Base-by-base conservation (phyloP, 805 yeast species). In the Metschnikowia orientalis region DNA sequence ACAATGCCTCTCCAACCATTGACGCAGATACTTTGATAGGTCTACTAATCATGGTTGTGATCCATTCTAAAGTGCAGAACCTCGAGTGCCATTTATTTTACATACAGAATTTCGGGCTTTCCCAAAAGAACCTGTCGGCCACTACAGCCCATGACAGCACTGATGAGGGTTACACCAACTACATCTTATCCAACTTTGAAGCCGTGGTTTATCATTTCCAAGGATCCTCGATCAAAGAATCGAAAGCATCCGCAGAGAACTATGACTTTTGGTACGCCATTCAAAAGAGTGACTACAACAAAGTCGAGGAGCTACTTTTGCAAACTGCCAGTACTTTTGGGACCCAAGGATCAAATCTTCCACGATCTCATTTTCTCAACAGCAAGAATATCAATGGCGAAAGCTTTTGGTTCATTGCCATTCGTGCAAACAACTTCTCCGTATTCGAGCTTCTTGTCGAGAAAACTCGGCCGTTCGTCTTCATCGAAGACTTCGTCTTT, bases 1-100 rank as follows among this genome's bases (percentile, higher is more conserved):
- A 13, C 14, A 16, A 29, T 23, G 12, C 35, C 18, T 54, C 53
- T 4, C 32, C 66, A 3, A 48, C 68, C 0, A 64, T 85, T 5
- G 89, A 81, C 57, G 97, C 97, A 0, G 97, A 89, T 51, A 76
- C 84, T 0, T 59, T 89, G 14, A 69, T 89, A 3, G 80, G 88
- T 1, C 59, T 89, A 28, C 59, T 89, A 40, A 71, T 87, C 5
- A 63, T 87, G 54, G 87, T 86, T 3, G 69, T 88, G 1, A 67
- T 78, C 7, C 75, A 81, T 34, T 68, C 92, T 2, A 68, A 68
- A 23, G 72, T 83, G 2, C 63, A 63, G 3, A 59, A 79, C 45
- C 51, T 87, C 16, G 80, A 75, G 42, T 70, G 75, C 2, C 88
- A 83, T 43, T 51, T 89, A 8, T 67, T 61, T 28, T 87, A 85